Base-by-base conservation (phyloP, 768 basidiomycete genomes). In the Amanita fuliginea region DNA sequence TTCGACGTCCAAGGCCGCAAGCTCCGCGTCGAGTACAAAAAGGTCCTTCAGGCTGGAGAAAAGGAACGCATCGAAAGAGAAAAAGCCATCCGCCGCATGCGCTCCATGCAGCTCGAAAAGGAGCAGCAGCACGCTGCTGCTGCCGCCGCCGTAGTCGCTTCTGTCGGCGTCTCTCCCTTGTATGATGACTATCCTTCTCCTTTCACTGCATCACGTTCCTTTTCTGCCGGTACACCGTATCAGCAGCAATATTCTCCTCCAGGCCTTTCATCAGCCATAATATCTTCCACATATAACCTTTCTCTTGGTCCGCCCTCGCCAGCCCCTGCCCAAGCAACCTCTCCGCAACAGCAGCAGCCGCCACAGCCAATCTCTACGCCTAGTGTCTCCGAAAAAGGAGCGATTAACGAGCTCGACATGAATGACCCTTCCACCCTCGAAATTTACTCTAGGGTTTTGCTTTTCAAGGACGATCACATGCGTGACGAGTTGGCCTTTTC, bases 381-480 rank as follows among this genome's bases (percentile, higher is more conserved):
- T 1, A 80, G 79, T 54, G 66, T 75, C 22, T 80, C 82, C 21
- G 80, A 84, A 47, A 86, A 86, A 58, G 68, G 70, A 22, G 73
- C 74, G 11, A 61, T 72, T 19, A 73, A 78, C 46, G 92, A 96
- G 66, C 75, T 99, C 51, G 95, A 99, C 64, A 72, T 98, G 57
- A 98, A 98, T 59, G 96, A 99, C 63, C 86, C 95, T 3, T 82
- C 86, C 22, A 95, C 93, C 7, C 71, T 99, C 56, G 95, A 98
- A 66, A 96, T 99, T 56, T 98, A 98, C 64, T 97, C 96, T 43
- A 78, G 93, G 56, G 88, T 97, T 55, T 70, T 98, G 34, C 74
- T 98, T 34, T 99, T 99, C 81, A 97, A 95, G 71, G 93, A 96
- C 58, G 94, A 98, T 64, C 81, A 77, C 57, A 93, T 98, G 90